Base-by-base conservation (phyloP, 1,284 basidiomycete genomes). In the Cerrena zonata region DNA sequence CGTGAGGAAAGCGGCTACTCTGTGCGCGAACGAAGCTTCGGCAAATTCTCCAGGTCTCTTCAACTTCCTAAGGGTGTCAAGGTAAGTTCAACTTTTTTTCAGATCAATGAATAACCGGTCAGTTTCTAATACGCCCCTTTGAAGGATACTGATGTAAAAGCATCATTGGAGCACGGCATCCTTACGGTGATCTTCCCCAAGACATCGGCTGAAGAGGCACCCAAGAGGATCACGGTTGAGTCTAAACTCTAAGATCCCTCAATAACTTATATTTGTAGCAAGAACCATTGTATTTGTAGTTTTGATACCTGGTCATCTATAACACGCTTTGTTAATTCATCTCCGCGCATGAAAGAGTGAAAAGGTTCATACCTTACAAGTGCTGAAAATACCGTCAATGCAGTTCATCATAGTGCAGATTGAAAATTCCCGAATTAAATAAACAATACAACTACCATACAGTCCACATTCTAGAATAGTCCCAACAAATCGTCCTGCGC, bases 11-110 rank as follows among this genome's bases (percentile, higher is more conserved):
- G 63, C 18, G 76, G 74, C 22, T 80, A 69, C 49, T 66, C 69
- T 22, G 66, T 79, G n/a, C 72, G 75, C 45, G 80, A 80, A 64
- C 69, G 78, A 23, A 65, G 68, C 44, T 72, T 56, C 43, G 78
- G 77, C 47, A 75, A 66, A 47, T 77, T 78, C 58, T 68, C 72
- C 18, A 70, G 79, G 34, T 68, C 69, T 2, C 42, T 79, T 50
- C 61, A 68, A 43, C 69, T 79, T 5, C 77, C 78, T 30, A 60
- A 64, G 52, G 77, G 78, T 2, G 63, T 74, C 45, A 75, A 78
- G 73, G 78, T 75, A 47, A 55, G 64, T 52, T 15, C 15, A 27
- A 38, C 18, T n/a, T 45, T 13, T 25, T 3, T 26, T 15, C 7
- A 40, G 30, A 15, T 34, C 7, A 34, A 34, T 34, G 30, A 15